Evolutionary conservation across 2,329 filamentous ascomycete genomes (phyloP), one percentile per base, ranked within the genome.

Genomic region (Hypoxylon sp.): DNA sequence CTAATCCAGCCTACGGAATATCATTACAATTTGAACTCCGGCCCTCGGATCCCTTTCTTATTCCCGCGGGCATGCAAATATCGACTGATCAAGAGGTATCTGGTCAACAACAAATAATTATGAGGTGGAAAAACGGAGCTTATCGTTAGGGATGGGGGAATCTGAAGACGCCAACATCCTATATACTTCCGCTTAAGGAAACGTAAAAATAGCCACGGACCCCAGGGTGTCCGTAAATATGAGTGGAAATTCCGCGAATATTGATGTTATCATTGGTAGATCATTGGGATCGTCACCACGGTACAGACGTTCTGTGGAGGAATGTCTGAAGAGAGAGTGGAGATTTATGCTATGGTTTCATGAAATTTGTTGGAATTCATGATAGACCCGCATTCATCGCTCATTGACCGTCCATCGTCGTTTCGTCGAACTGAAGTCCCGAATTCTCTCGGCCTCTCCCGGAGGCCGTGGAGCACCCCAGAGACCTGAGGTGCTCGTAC

Each of bases 341-440:
- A 33, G 13, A 26, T 26, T 17, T 44, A 55, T 56, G 37, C 29
- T 48, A 17, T 4, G 19, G 47, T 46, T 42, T 29, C 13, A 14
- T 39, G 13, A 33, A n/a, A 5, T 31, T 22, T 13, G 46, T 26
- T 17, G n/a, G 39, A 3, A 29, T 50, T 39, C 19, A 31, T 46
- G n/a, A 17, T 6, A 42, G 3, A 2, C 11, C 17, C 5, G 29
- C 4, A 2, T 53, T 76, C 57, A 74, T 63, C 72, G 68, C 51
- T 78, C 74, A n/a, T 71, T 76, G 35, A 78, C 73, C 2, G 76
- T 76, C 76, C 76, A 78, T 56, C 76, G 72, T 66, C 76, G 69
- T 58, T 77, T 78, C 6, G 66, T 66, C 0, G 71, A 46, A 37
- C 67, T 77, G 42, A 75, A 75, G 39, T 78, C 75, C 9, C 76